phyloP scores from a whole-genome alignment of 805 yeast genomes.

The Priceomyces melissophilus region DNA sequence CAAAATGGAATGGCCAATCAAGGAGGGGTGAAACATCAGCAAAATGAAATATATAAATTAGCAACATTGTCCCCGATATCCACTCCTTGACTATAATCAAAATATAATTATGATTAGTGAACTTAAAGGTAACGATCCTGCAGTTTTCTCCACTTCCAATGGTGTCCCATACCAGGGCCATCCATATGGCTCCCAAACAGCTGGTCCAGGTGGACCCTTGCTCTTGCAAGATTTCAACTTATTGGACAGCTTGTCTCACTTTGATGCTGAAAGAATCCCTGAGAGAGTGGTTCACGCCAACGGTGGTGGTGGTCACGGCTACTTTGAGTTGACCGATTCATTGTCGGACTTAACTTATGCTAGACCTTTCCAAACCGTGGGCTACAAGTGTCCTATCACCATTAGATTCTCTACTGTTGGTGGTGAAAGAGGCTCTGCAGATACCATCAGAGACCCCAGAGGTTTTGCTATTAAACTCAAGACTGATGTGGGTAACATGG shows the following conservation, averaged over 20 bases:
- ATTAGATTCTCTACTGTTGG: slow-evolving; percentile 65
- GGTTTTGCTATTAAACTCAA: slow-evolving; percentile 64
- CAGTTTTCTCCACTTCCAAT: slow-evolving; percentile 46
- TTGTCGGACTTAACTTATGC: slow-evolving; percentile 49
- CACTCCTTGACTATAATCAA: background rate
- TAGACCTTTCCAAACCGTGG: slow-evolving; percentile 37
- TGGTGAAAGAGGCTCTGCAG: slow-evolving; percentile 66
- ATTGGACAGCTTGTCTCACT: slow-evolving; percentile 54
- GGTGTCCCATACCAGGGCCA: slow-evolving; percentile 53
- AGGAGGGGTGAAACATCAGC: no score
- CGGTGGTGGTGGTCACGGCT: slow-evolving; percentile 62
- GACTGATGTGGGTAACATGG: slow-evolving; percentile 66
- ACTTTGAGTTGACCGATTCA: slow-evolving; percentile 57
- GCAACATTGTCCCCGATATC: background rate
- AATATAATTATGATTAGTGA: slow-evolving; percentile 1
- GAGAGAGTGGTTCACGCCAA: slow-evolving; percentile 69
- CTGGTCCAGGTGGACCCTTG: slow-evolving; percentile 57
- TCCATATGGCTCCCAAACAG: slow-evolving; percentile 52
- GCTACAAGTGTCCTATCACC: slow-evolving; percentile 41
- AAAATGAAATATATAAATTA: background rate
- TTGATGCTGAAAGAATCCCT: slow-evolving; percentile 62
- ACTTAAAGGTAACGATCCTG: slow-evolving; percentile 6
- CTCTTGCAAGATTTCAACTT: slow-evolving; percentile 57
- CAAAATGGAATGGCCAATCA: no score
- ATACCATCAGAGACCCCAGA: slow-evolving; percentile 66